Evolutionary conservation across 495 filamentous ascomycete genomes (phyloP).

Genomic region (Antarctomyces pellizariae): DNA sequence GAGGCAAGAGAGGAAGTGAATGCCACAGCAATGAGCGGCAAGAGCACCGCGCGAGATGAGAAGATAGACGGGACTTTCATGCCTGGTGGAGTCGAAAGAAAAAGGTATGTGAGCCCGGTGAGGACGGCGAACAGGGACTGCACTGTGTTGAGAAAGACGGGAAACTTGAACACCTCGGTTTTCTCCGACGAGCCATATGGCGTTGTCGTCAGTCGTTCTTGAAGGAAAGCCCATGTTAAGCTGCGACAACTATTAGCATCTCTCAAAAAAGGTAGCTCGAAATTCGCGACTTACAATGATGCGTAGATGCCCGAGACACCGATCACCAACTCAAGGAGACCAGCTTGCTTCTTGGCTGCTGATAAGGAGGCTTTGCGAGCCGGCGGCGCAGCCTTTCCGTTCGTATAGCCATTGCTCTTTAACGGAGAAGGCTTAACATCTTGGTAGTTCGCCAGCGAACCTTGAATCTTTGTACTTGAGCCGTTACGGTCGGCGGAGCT

Average conservation of each 20-base stretch:
- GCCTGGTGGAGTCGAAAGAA: conserved; percentile 31
- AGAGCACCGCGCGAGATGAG: conserved; percentile 44
- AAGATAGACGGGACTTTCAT: conserved; percentile 39
- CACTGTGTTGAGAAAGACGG: conserved; percentile 86
- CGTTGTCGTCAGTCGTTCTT: conserved; percentile 96
- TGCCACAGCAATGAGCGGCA: conserved; percentile 66
- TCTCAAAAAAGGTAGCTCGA: background rate
- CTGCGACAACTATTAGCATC: conserved; percentile 21
- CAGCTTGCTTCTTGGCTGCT: conserved; percentile 20
- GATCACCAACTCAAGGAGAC: conserved; percentile 49
- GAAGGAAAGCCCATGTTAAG: conserved; percentile 83
- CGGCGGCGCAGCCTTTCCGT: conserved; percentile 12
- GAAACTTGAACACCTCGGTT: conserved; percentile 64
- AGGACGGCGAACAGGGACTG: conserved; percentile 77
- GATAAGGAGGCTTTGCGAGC: too few relatives aligned
- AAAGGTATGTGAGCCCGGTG: conserved; percentile 62
- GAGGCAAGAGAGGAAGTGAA: conserved; percentile 70
- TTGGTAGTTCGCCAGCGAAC: conserved; percentile 10
- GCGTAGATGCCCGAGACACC: conserved; percentile 88
- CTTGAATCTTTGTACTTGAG: conserved; percentile 17
- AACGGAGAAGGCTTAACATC: too few relatives aligned
- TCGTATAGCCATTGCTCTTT: conserved; percentile 21
- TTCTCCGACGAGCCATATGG: conserved; percentile 37
- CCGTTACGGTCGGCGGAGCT: conserved; percentile 15
- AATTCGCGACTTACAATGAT: conserved; percentile 48